A percentile compares a stretch with the other conserved stretches of the same genome.
Conservation (phyloP, 2,329 filamentous ascomycete species). For the Cercospora sp. region DNA sequence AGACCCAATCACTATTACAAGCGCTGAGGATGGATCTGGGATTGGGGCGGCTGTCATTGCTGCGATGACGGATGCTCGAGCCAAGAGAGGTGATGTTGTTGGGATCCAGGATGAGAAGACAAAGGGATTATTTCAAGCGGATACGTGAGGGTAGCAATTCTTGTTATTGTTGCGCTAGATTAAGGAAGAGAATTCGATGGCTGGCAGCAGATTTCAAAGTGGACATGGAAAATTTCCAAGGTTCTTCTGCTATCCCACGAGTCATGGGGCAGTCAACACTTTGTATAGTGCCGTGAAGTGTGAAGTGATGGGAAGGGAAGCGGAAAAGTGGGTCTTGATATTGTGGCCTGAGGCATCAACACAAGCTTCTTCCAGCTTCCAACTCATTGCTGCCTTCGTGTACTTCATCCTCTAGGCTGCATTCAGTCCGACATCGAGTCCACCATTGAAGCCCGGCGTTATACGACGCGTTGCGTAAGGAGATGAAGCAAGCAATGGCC, state of each 20-base stretch:
- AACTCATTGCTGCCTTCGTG: not conserved
- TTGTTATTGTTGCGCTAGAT: not conserved
- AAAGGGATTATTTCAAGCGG: not conserved
- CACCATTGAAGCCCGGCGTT: not conserved
- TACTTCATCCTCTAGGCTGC: not conserved
- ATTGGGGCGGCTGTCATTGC: slow-evolving; percentile 43
- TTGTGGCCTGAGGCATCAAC: not conserved
- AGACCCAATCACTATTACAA: slow-evolving; percentile 43
- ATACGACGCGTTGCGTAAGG: not conserved
- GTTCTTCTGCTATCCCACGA: too few relatives aligned
- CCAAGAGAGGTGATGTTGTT: slow-evolving; percentile 23
- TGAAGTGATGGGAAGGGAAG: not conserved
- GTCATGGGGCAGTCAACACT: too few relatives aligned
- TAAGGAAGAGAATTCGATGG: not conserved
- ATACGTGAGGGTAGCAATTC: not conserved
- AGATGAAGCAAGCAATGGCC: not conserved
- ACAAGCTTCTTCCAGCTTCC: not conserved
- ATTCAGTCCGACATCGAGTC: not conserved
- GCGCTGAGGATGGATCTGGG: slow-evolving; percentile 46
- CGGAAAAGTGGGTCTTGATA: not conserved
- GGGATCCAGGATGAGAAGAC: slow-evolving; percentile 1
- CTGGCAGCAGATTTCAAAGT: not conserved
- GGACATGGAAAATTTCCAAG: too few relatives aligned
- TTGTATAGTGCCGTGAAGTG: not conserved
- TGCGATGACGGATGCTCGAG: slow-evolving; percentile 38